Percentiles rank a stretch among this genome's conserved stretches.
These are phyloP conservation scores for Nemania diffusa DNA, from an alignment of 2,329 filamentous ascomycete species.

Conservation along the genomic window DNA sequence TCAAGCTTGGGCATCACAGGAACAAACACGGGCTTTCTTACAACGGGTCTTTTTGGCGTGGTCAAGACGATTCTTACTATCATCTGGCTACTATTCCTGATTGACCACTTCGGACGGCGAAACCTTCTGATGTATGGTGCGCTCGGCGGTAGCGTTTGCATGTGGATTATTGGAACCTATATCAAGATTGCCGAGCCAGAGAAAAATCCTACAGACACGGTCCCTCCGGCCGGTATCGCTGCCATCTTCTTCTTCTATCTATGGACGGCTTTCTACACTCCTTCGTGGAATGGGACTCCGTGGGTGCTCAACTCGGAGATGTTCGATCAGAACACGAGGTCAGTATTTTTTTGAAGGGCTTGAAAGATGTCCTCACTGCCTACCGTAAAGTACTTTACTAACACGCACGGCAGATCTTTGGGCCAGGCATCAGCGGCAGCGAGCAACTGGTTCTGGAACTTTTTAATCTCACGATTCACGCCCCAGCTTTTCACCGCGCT, in stretches of 20 bases:
- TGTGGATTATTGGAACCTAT: constrained; percentile 73
- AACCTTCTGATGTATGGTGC: constrained; percentile 69
- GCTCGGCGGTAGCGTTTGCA: constrained; percentile 68
- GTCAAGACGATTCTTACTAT: constrained; percentile 71
- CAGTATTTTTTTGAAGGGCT: background rate
- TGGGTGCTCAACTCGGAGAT: constrained; percentile 83
- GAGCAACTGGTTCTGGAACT: constrained; percentile 80
- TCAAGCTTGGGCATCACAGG: constrained; percentile 68
- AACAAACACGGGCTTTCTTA: constrained; percentile 66
- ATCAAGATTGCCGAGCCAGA: constrained; percentile 61
- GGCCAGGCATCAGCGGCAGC: constrained; percentile 77
- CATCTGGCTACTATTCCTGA: constrained; percentile 70
- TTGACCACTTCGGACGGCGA: constrained; percentile 69
- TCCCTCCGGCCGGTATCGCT: constrained; percentile 60
- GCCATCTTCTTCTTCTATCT: constrained; percentile 79
- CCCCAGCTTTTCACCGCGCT: constrained; percentile 70
- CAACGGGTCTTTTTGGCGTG: constrained; percentile 73
- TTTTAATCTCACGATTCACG: constrained; percentile 74
- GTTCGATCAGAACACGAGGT: constrained; percentile 74
- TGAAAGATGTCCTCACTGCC: background rate
- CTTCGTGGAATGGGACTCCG: constrained; percentile 76
- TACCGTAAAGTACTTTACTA: background rate
- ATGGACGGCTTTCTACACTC: constrained; percentile 78
- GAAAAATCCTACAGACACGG: constrained; percentile 46
- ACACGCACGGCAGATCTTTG: constrained; percentile 57